Evolutionary conservation across 768 basidiomycete species (phyloP).

Genomic region (Boletus pseudopeckii): DNA sequence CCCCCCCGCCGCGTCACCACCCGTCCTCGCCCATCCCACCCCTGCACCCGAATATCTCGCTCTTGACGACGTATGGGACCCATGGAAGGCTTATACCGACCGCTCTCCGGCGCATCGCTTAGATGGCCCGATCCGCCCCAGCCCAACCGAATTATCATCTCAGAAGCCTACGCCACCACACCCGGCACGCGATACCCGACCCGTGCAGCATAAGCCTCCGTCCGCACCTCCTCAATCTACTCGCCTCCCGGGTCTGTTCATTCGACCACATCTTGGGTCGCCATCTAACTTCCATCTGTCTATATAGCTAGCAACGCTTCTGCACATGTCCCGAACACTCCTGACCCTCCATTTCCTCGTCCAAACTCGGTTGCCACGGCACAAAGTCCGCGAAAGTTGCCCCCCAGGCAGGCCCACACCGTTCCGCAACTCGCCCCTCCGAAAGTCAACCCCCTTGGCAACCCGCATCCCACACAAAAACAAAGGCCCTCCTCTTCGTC

Average conservation of each 20-base stretch:
- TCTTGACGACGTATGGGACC: slow-evolving; percentile 21
- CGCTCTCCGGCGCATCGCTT: neutral
- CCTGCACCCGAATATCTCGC: neutral
- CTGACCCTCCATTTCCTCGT: neutral
- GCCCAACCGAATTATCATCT: neutral
- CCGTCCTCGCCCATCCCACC: neutral
- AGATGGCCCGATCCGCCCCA: neutral
- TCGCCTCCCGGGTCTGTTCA: slow-evolving; percentile 16
- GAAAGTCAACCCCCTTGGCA: slow-evolving; percentile 15
- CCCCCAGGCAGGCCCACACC: slow-evolving; percentile 5
- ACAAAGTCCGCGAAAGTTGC: slow-evolving; percentile 3
- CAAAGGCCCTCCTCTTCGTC: neutral
- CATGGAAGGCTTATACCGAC: slow-evolving; percentile 16
- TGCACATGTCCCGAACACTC: neutral
- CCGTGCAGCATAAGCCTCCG: neutral
- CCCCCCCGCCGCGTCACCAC: slow-evolving; percentile 18
- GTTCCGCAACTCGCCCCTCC: slow-evolving; percentile 4
- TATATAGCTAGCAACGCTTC: slow-evolving; percentile 6
- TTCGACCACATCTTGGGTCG: neutral
- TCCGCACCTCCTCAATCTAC: neutral
- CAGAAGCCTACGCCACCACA: neutral
- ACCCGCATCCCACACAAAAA: slow-evolving; percentile 7
- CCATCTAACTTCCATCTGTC: slow-evolving; percentile 1
- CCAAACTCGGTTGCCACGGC: slow-evolving; percentile 21
- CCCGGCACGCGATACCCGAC: neutral